Evolutionary conservation across 2,329 filamentous ascomycete species (phyloP).

Genomic region (Beauveria pseudobassiana): DNA sequence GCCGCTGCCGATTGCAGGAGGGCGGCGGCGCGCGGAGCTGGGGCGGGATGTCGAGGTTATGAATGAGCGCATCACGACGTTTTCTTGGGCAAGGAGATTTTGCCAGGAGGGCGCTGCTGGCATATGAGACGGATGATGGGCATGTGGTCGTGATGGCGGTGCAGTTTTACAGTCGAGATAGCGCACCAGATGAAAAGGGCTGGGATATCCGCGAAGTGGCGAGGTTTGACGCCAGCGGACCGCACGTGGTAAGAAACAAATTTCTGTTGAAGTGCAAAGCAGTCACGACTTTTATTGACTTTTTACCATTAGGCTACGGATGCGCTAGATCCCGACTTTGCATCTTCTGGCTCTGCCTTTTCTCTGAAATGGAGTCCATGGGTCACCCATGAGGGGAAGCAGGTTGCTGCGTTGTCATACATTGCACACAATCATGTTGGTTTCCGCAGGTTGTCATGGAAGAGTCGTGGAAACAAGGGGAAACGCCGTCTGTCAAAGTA

Average conservation of each 20-base stretch:
- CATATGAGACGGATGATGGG: constrained; percentile 42
- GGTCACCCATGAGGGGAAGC: constrained; percentile 27
- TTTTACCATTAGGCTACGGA: constrained; percentile 19
- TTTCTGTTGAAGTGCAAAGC: neutral
- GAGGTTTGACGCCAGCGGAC: constrained; percentile 40
- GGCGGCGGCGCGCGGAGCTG: constrained; percentile 13
- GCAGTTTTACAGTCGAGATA: constrained; percentile 27
- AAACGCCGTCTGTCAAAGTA: constrained; percentile 31
- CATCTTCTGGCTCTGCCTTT: constrained; percentile 41
- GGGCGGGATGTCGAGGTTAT: constrained; percentile 24
- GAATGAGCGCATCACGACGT: constrained; percentile 41
- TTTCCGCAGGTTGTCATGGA: constrained; percentile 43
- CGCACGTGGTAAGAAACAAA: constrained; percentile 27
- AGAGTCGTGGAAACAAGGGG: constrained; percentile 25
- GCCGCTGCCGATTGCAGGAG: constrained; percentile 33
- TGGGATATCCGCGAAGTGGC: constrained; percentile 46
- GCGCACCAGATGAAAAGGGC: constrained; percentile 21
- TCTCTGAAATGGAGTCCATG: constrained; percentile 49
- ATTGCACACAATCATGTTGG: constrained; percentile 45
- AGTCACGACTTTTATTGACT: neutral
- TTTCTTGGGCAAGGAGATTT: constrained; percentile 44
- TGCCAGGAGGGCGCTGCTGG: constrained; percentile 35
- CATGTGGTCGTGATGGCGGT: constrained; percentile 46
- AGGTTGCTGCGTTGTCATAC: constrained; percentile 42
- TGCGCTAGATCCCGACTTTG: constrained; percentile 39